A percentile compares a stretch with the other conserved stretches of the same genome.
phyloP scores from a whole-genome alignment of 371 early-diverging fungal genomes.

The Actinomucor elegans region DNA sequence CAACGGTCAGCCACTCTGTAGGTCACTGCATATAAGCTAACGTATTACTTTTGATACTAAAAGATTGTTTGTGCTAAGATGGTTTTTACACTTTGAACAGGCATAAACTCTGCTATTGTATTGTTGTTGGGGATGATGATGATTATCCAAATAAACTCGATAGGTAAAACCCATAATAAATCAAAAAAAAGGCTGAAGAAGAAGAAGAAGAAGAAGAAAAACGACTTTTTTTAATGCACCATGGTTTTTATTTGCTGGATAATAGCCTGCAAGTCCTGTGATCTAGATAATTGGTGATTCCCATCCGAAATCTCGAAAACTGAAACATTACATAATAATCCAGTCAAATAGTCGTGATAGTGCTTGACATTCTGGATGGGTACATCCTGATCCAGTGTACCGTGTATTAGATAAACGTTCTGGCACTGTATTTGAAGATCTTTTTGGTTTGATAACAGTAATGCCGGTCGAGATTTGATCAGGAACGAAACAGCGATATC shows the following conservation, averaged over 20 bases:
- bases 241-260: neutral
- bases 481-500: slow-evolving; percentile 31
- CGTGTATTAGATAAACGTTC: slow-evolving; percentile 31
- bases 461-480: slow-evolving; percentile 23
- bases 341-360: slow-evolving; percentile 3
- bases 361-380: slow-evolving; percentile 14
- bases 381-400: slow-evolving; percentile 28
- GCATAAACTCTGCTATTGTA: slow-evolving; percentile 48
- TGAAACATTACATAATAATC: slow-evolving; percentile 6
- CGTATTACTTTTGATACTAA: slow-evolving; percentile 64
- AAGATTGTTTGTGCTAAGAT: slow-evolving; percentile 61
- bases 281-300: slow-evolving; percentile 42
- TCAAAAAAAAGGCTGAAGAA: neutral
- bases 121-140: too few species aligned
- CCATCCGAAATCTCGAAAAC: slow-evolving; percentile 30
- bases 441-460: slow-evolving; percentile 8
- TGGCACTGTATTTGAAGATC: slow-evolving; percentile 11
- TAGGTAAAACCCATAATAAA: slow-evolving; percentile 57
- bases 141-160: slow-evolving; percentile 55
- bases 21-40: too few species aligned
- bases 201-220: slow-evolving; percentile 1
- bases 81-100: slow-evolving; percentile 74
- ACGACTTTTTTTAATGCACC: neutral
- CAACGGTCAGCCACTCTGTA: too few species aligned
- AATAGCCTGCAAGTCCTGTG: slow-evolving; percentile 20